Base-by-base conservation (phyloP, 768 basidiomycete species). In the Psilocybe sp. region DNA sequence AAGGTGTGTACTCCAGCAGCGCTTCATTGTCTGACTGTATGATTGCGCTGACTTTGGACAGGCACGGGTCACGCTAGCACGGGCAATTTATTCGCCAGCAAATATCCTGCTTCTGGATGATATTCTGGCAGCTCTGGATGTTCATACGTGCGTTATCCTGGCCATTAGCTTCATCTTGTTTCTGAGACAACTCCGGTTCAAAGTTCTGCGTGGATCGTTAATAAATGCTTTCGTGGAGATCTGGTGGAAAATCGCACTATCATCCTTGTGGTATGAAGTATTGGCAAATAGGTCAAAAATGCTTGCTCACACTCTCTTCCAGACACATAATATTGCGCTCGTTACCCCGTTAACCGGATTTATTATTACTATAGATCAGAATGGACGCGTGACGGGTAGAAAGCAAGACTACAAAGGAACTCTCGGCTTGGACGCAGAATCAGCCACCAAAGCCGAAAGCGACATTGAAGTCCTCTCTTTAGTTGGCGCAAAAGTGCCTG, bases 171-270 rank as follows among this genome's bases (percentile, higher is more conserved):
- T 28, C 14, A 8, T 36, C 14, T 3, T 13, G 32, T 28, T 14
- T 28, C 18, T 40, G 12, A n/a, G n/a, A n/a, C n/a, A n/a, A n/a
- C n/a, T n/a, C n/a, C n/a, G n/a, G n/a, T n/a, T n/a, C n/a, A n/a
- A 86, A 92, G 90, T 0, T 87, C 92, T 0, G 79, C 85, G 50
- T 88, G 89, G 67, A 79, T 96, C 36, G 85, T 84, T 59, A 72
- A 81, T n/a, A 74, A 89, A 44, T 92, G 89, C 59, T 73, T 97
- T 39, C 74, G 76, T 48, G 92, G 93, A 14, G 82, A 86, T 35
- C 69, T 95, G 38, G 75, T 91, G 61, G 65, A 70, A 18, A 81
- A 78, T 10, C 78, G 92, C 42, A 95, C 93, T 1, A 71, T 93
- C 46, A 76, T 96, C 40, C 75, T 97, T 20, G 92, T 95, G 36